Conservation (phyloP, 257 asterid genomes). For the Anisodus tanguticus region DNA sequence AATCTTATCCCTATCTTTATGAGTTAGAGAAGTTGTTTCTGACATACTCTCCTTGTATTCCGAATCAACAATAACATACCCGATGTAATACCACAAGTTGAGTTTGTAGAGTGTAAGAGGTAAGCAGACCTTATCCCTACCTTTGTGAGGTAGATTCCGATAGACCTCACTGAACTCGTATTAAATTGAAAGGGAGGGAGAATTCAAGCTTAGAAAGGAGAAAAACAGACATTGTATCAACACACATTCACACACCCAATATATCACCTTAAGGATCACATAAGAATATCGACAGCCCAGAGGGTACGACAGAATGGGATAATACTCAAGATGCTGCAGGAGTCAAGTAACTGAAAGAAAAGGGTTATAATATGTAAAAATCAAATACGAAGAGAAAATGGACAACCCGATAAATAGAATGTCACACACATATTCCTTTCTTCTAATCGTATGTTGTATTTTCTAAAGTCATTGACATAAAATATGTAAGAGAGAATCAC, state of each 20-base stretch:
- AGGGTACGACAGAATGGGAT: background rate
- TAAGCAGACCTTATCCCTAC: too few relatives aligned
- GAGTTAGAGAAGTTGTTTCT: too few relatives aligned
- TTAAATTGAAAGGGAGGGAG: too few relatives aligned
- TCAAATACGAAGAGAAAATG: background rate
- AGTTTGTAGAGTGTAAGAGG: too few relatives aligned
- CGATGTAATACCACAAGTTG: too few relatives aligned
- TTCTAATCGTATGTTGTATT: background rate
- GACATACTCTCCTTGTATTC: too few relatives aligned
- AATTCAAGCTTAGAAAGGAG: background rate
- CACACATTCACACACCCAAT: background rate
- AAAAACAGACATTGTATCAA: background rate
- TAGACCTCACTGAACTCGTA: too few relatives aligned
- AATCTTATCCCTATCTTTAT: too few relatives aligned
- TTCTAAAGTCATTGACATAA: background rate
- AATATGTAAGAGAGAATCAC: background rate
- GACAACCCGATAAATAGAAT: background rate
- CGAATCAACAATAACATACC: too few relatives aligned
- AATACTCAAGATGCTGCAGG: constrained; percentile 12
- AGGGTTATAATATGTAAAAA: background rate
- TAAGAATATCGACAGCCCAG: background rate
- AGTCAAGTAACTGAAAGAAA: background rate
- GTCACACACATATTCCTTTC: background rate
- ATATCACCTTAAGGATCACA: background rate
- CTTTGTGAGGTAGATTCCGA: too few relatives aligned